Evolutionary conservation across 2,329 filamentous ascomycete genomes (phyloP).

Genomic region (Ampelomyces quisqualis): DNA sequence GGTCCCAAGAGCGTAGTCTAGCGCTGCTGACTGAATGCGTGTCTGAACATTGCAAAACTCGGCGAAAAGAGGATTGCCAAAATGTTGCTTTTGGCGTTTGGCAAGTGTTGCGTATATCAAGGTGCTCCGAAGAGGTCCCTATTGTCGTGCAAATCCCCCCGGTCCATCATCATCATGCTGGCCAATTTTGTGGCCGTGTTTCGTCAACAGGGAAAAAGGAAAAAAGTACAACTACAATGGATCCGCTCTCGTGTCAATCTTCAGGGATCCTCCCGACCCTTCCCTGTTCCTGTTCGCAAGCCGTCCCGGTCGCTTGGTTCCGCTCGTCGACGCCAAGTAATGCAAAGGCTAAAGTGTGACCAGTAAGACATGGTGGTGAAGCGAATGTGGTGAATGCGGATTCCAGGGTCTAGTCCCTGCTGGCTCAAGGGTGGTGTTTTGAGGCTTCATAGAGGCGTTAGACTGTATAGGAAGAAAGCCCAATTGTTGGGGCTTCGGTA

Average conservation of each 20-base stretch:
- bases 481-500: background rate
- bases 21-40: no score
- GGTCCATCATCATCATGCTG: no score
- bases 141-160: no score
- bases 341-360: conserved; percentile 22
- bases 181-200: no score
- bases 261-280: background rate
- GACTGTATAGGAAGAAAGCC: background rate
- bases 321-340: conserved; percentile 16
- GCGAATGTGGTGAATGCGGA: conserved; percentile 34
- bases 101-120: no score
- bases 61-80: no score
- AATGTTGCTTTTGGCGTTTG: no score
- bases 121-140: no score
- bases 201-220: background rate
- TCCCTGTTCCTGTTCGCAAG: no score
- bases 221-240: background rate
- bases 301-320: background rate
- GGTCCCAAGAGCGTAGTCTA: no score
- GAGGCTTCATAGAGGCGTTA: background rate
- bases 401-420: conserved; percentile 9
- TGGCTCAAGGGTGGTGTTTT: conserved; percentile 4
- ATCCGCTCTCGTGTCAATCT: background rate
- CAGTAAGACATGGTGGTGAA: conserved; percentile 34
- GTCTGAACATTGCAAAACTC: no score